Base-by-base conservation (phyloP, 176 grass and related monocot species). In the Rhipidocladum racemiflorum region DNA sequence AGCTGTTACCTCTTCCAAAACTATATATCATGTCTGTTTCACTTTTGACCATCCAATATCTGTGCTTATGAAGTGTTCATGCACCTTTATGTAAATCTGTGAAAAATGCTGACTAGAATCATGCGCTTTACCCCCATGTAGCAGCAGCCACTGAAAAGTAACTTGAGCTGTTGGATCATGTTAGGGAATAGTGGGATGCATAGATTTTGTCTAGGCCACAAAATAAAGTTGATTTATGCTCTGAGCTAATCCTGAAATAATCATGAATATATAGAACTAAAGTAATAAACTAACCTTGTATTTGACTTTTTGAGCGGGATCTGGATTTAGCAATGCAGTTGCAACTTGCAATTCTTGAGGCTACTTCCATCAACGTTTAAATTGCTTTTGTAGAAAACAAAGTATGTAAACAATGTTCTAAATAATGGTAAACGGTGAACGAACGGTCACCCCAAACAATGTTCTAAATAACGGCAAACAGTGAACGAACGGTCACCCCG, bases 101-200 rank as follows among this genome's bases (percentile, higher is more conserved):
- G 23, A 70, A 70, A 28, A 61, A 35, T 82, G 40, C 67, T 24
- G 6, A 36, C 20, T n/a, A 23, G 17, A 32, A 25, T 15, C 13
- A 17, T 42, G 21, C 4, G 8, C 39, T 21, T 13, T 60, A 20
- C n/a, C 27, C 83, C 21, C 25, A 17, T 48, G 36, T 48, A 76
- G 53, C 53, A 29, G 28, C n/a, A 38, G 30, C 30, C 40, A 20
- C 67, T 38, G 20, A 11, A 40, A 61, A 74, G 9, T 65, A 56
- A 71, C 27, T 76, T 42, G 7, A 76, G 55, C 54, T 76, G n/a
- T 76, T 60, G 24, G 55, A 60, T 60, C 54, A 61, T 61, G 54
- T 21, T 53, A 53, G 48, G 15, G 15, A 50, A 50, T 8, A 74
- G 72, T 60, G 21, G 40, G 36, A 27, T 76, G 36, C 53, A 59